Percentiles rank a stretch among this genome's conserved stretches.
Evolutionary conservation across 2,329 filamentous ascomycete species (phyloP).

Genomic region (Sporothrix pallida): DNA sequence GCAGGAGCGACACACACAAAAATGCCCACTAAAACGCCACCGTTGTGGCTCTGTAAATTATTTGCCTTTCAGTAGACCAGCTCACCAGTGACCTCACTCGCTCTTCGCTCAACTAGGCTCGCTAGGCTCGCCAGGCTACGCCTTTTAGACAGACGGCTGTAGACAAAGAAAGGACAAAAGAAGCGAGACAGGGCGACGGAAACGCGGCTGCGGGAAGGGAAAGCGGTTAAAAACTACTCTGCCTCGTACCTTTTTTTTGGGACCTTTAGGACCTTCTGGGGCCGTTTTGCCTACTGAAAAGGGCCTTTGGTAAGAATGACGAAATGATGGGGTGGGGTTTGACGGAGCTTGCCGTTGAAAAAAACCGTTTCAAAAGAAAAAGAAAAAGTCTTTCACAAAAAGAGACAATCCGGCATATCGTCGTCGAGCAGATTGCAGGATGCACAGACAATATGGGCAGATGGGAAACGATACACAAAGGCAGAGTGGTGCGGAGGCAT

Average conservation of each 20-base stretch:
- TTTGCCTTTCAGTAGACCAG: neutral
- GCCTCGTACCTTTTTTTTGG: too few relatives aligned
- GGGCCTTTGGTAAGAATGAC: slow-evolving; percentile 8
- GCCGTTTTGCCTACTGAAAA: neutral
- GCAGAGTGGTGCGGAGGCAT: too few relatives aligned
- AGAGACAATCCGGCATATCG: neutral
- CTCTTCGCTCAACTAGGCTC: too few relatives aligned
- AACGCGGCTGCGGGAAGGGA: slow-evolving; percentile 6
- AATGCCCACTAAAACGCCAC: slow-evolving; percentile 18
- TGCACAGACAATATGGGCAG: neutral
- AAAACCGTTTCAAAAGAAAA: neutral
- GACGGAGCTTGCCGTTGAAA: neutral
- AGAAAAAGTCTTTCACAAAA: neutral
- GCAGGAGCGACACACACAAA: neutral
- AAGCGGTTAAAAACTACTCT: neutral
- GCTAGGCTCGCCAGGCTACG: too few relatives aligned
- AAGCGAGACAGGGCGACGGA: neutral
- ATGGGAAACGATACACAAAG: neutral
- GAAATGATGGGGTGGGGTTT: neutral
- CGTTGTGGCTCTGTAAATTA: neutral
- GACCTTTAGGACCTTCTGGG: too few relatives aligned
- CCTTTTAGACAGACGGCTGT: too few relatives aligned
- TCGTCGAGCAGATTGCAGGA: neutral
- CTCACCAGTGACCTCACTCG: neutral
- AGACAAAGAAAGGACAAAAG: neutral